Percentiles rank a stretch among this genome's conserved stretches.
These are phyloP conservation scores for Punica granatum DNA, from an alignment of 345 rosid genomes.

Conservation along the genomic window DNA sequence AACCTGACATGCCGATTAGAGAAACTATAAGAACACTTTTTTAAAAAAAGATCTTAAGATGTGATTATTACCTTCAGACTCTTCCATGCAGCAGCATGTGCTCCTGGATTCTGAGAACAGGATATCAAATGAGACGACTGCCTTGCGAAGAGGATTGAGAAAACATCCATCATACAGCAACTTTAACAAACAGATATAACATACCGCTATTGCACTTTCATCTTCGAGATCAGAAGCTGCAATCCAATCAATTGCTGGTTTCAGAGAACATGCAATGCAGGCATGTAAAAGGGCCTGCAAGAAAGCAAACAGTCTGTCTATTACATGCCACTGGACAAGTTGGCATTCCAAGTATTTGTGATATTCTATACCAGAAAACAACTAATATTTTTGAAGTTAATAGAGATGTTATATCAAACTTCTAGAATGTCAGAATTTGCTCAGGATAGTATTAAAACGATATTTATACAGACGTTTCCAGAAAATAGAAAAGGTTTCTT, in stretches of 20 bases:
- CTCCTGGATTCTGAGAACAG: constrained; percentile 65
- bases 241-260: constrained; percentile 85
- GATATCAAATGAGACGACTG: not conserved
- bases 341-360: not conserved
- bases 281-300: constrained; percentile 94
- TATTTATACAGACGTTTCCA: too few relatives aligned
- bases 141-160: not conserved
- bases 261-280: constrained; percentile 77
- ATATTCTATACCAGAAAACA: not conserved
- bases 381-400: not conserved
- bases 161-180: not conserved
- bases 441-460: too few relatives aligned
- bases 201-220: constrained; percentile 58
- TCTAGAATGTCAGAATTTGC: not conserved
- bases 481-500: too few relatives aligned
- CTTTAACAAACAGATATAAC: constrained; percentile 10
- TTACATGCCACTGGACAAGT: not conserved
- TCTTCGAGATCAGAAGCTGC: constrained; percentile 99
- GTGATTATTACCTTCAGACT: constrained; percentile 53
- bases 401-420: not conserved
- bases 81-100: constrained; percentile 80
- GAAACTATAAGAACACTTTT: not conserved
- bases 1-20: not conserved
- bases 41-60: not conserved
- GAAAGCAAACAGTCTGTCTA: not conserved